A percentile compares a stretch with the other conserved stretches of the same genome.
Evolutionary conservation across 202 grass and related monocot genomes (phyloP).

Genomic region (Musa balbisiana): DNA sequence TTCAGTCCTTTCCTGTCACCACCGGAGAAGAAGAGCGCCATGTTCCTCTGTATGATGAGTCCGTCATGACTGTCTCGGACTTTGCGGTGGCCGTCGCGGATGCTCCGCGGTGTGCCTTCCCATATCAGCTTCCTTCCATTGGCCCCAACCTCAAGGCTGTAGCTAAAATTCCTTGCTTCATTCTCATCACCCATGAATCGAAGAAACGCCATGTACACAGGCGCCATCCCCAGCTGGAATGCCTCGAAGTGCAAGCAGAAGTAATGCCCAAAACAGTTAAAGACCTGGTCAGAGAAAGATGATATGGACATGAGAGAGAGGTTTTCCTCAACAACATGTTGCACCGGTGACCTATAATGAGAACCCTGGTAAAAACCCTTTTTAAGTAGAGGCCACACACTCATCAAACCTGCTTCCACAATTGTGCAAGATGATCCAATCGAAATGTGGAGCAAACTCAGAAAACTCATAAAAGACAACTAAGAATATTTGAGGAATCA

Average conservation of each 20-base stretch:
- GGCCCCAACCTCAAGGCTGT: conserved; percentile 7
- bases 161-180: conserved; percentile 8
- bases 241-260: conserved; percentile 8
- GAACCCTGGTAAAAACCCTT: no score
- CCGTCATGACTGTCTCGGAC: conserved; percentile 2
- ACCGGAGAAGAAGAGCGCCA: conserved; percentile 2
- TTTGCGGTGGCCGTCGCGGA: conserved; percentile 2
- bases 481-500: no score
- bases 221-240: conserved; percentile 6
- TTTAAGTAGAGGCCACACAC: no score
- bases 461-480: no score
- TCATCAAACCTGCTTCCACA: no score
- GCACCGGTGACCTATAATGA: no score
- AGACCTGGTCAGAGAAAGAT: neutral
- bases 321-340: no score
- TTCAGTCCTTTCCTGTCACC: conserved; percentile 9
- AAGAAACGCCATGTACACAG: conserved; percentile 9
- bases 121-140: conserved; percentile 8
- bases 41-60: conserved; percentile 12
- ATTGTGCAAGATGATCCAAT: no score
- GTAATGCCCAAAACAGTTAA: conserved; percentile 6
- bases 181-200: conserved; percentile 5
- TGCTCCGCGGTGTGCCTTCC: conserved; percentile 5
- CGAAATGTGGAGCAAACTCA: no score
- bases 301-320: no score